phyloP scores from a whole-genome alignment of 1,284 basidiomycete species.

The Cryptococcus amylolentus region DNA sequence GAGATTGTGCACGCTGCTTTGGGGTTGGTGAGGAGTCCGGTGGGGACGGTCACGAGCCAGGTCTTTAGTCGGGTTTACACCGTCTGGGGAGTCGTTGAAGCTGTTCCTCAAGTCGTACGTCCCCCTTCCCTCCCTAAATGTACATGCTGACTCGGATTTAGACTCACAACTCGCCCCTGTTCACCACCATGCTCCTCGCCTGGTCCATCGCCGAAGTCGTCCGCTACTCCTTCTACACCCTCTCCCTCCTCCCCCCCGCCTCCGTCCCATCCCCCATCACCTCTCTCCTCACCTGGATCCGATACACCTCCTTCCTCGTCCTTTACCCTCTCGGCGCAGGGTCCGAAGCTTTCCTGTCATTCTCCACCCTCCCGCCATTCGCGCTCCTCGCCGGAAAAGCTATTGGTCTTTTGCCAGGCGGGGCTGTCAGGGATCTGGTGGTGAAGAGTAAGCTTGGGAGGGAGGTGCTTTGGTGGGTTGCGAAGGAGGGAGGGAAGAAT shows the following conservation, averaged over 20 bases:
- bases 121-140: not conserved
- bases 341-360: slow-evolving; percentile 83
- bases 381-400: slow-evolving; percentile 39
- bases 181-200: slow-evolving; percentile 86
- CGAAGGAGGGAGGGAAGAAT: slow-evolving; percentile 17
- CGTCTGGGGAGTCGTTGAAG: slow-evolving; percentile 77
- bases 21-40: slow-evolving; percentile 77
- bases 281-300: slow-evolving; percentile 42
- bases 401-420: slow-evolving; percentile 12
- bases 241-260: slow-evolving; percentile 62
- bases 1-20: slow-evolving; percentile 79
- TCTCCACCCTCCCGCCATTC: slow-evolving; percentile 66
- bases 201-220: slow-evolving; percentile 92
- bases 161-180: slow-evolving; percentile 59
- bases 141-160: not conserved
- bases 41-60: slow-evolving; percentile 79
- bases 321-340: slow-evolving; percentile 89
- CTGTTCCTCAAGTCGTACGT: slow-evolving; percentile 51
- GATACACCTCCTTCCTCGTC: slow-evolving; percentile 89
- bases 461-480: slow-evolving; percentile 30
- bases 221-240: slow-evolving; percentile 87
- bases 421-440: slow-evolving; percentile 18
- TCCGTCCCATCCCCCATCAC: slow-evolving; percentile 58
- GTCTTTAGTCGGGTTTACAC: slow-evolving; percentile 81
- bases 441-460: slow-evolving; percentile 28